A percentile compares a stretch with the other conserved stretches of the same genome.
Conservation (phyloP, 2,329 filamentous ascomycete genomes). For the Rutstroemia sp. region DNA sequence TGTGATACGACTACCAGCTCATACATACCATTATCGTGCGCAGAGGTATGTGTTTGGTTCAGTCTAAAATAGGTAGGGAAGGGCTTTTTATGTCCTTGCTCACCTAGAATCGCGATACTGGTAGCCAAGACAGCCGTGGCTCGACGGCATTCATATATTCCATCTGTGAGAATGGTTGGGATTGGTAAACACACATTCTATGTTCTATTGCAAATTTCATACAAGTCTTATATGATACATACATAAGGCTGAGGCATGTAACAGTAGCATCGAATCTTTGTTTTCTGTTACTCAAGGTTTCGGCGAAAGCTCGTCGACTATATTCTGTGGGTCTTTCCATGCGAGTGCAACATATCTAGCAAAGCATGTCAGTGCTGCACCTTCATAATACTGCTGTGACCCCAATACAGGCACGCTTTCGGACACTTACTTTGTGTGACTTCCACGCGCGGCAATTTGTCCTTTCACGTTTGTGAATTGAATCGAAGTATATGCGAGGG, state of each 20-base stretch:
- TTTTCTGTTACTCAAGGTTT: conserved; percentile 3
- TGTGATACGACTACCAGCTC: no score
- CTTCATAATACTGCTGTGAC: neutral
- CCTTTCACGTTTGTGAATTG: conserved; percentile 52
- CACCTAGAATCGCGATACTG: no score
- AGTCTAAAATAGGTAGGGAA: no score
- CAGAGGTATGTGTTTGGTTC: no score
- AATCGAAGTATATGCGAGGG: conserved; percentile 53
- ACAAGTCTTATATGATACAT: neutral
- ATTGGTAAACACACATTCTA: neutral
- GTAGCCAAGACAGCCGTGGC: no score
- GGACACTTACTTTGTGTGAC: conserved; percentile 53
- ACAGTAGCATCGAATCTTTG: neutral
- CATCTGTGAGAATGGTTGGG: neutral
- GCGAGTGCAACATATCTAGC: conserved; percentile 30
- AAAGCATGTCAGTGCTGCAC: neutral
- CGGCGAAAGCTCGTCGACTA: conserved; percentile 28
- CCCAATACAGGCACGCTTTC: neutral
- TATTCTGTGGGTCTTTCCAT: conserved; percentile 31
- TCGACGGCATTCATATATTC: neutral
- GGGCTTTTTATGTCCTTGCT: no score
- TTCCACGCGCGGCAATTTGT: conserved; percentile 53
- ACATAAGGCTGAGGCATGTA: neutral
- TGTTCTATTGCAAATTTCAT: neutral
- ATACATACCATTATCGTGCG: no score